Evolutionary conservation across 23 red algal genomes (phyloP).

Genomic region (Pyropia yezoensis): DNA sequence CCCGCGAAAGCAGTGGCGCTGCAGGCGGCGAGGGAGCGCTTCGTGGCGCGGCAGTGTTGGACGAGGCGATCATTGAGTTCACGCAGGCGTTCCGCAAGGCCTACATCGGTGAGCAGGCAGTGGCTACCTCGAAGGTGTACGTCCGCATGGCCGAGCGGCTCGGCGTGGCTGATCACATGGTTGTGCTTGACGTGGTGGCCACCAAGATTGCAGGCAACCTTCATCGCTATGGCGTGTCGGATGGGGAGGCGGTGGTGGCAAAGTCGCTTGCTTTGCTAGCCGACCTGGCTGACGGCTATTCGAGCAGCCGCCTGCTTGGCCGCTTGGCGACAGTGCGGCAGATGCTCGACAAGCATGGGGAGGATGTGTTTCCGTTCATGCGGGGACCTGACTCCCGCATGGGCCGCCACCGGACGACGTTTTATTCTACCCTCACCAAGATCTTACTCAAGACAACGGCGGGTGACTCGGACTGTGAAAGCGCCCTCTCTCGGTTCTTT

Average conservation of each 20-base stretch:
- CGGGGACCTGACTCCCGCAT: constrained; percentile 66
- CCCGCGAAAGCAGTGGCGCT: background rate
- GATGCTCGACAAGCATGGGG: constrained; percentile 67
- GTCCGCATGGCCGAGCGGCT: constrained; percentile 65
- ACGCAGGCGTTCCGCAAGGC: constrained; percentile 66
- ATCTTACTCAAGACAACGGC: constrained; percentile 47
- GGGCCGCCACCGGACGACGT: constrained; percentile 66
- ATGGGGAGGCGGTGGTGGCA: constrained; percentile 40
- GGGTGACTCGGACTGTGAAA: constrained; percentile 51
- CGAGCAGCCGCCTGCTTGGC: constrained; percentile 56
- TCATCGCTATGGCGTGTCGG: constrained; percentile 49
- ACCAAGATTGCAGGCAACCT: constrained; percentile 73
- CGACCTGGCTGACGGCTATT: constrained; percentile 67
- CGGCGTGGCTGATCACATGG: constrained; percentile 68
- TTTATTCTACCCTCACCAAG: constrained; percentile 49
- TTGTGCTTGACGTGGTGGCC: constrained; percentile 75
- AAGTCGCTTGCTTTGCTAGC: constrained; percentile 57
- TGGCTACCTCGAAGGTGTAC: constrained; percentile 65
- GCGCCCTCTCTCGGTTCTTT: constrained; percentile 62
- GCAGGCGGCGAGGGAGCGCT: constrained; percentile 28
- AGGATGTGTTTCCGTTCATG: constrained; percentile 75
- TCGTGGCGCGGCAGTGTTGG: constrained; percentile 40
- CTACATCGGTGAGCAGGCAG: constrained; percentile 78
- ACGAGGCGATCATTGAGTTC: constrained; percentile 80
- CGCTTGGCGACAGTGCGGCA: constrained; percentile 50